Evolutionary conservation across 331 rosid genomes (phyloP), one percentile per base, ranked within the genome.

Genomic region (Malus hybrid): DNA sequence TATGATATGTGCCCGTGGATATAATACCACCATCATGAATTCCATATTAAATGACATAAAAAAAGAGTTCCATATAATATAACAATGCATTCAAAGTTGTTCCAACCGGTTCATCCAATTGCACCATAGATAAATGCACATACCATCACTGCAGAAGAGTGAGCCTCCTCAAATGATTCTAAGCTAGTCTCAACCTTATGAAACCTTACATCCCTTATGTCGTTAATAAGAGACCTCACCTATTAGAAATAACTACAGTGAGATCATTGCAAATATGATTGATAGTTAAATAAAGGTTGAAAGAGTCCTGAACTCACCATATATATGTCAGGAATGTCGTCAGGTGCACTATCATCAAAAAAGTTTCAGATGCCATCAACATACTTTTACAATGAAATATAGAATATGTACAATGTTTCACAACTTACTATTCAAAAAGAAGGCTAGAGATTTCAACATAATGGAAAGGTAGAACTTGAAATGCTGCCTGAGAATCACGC

Each of bases 361-460:
- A 73, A 33, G 27, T 61, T 24, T 69, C 56, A 76, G 60, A 64
- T 73, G 67, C 46, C 46, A 74, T 18, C 39, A 34, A 70, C 55
- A 36, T 55, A 64, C 39, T 65, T 52, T 66, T 44, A 70, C 34
- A 44, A 39, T 32, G 80, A 80, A 63, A 28, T 74, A 73, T 6
- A 69, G 55, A 72, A 73, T 65, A 59, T 14, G 6, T 74, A 73
- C 42, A 46, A 48, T 34, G 70, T 67, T 68, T 64, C 68, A 69
- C 56, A 34, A 84, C 96, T 86, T 85, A 94, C 98, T 88, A 90
- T 60, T 94, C 90, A 83, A 90, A 88, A 81, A 91, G 91, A 86
- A 92, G 97, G 76, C 90, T 86, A n/a, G 97, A 89, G 75, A 92
- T 92, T 85, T 94, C 99, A 33, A 94, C 91, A 67, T 94, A 94